Conservation (phyloP, 2,329 filamentous ascomycete genomes). For the Lizonia empirigonia region DNA sequence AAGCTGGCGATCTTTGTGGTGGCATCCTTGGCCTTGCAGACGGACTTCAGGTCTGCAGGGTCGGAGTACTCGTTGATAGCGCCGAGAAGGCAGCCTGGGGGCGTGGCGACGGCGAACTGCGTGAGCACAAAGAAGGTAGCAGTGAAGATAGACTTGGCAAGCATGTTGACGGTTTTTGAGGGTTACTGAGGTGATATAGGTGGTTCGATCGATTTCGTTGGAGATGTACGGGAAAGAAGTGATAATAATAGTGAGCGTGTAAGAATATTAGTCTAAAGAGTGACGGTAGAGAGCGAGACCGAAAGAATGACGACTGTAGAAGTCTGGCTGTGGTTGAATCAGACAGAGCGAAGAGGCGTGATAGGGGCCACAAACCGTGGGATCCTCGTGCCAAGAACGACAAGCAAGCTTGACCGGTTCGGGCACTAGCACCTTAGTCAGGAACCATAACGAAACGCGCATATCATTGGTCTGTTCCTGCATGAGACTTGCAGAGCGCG, state of each 20-base stretch:
- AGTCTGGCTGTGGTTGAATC: slow-evolving; percentile 15
- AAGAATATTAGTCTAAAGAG: slow-evolving; percentile 24
- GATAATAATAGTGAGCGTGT: slow-evolving; percentile 13
- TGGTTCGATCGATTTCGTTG: slow-evolving; percentile 5
- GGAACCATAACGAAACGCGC: slow-evolving; percentile 23
- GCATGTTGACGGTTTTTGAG: slow-evolving; percentile 28
- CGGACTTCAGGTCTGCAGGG: slow-evolving; percentile 32
- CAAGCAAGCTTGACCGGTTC: slow-evolving; percentile 11
- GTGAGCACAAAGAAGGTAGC: slow-evolving; percentile 34
- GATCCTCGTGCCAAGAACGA: slow-evolving; percentile 13
- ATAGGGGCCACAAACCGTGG: slow-evolving; percentile 14
- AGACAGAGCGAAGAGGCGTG: slow-evolving; percentile 12
- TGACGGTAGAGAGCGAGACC: slow-evolving; percentile 16
- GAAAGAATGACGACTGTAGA: slow-evolving; percentile 24
- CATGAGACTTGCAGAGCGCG: slow-evolving; percentile 6
- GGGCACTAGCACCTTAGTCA: slow-evolving; percentile 23
- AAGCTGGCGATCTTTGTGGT: slow-evolving; percentile 29
- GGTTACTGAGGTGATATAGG: neutral
- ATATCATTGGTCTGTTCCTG: slow-evolving; percentile 22
- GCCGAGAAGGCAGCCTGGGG: slow-evolving; percentile 40
- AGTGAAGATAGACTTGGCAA: slow-evolving; percentile 36
- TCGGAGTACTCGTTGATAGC: slow-evolving; percentile 38
- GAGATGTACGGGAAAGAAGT: neutral
- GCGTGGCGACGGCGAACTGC: slow-evolving; percentile 28
- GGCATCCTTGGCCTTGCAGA: slow-evolving; percentile 38